Evolutionary conservation across 1,139 yeast genomes (phyloP).

Genomic region (Blastobotrys buckinghamii): DNA sequence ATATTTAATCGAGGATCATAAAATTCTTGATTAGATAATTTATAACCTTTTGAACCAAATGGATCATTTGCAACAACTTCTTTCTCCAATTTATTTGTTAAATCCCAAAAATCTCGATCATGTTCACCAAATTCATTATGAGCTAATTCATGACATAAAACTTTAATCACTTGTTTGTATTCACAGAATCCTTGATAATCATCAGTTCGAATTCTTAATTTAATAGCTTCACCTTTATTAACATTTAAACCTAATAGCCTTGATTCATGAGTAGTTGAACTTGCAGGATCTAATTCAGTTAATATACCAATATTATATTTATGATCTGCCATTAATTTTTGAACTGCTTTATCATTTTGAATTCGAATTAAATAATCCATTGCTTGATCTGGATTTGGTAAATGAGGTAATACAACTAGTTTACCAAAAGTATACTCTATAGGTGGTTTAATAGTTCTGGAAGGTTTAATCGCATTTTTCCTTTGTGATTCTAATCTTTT

Average conservation of each 20-base stretch:
- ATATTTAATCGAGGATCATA: slow-evolving; percentile 18
- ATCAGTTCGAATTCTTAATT: slow-evolving; percentile 37
- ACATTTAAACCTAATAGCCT: slow-evolving; percentile 34
- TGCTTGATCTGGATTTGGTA: slow-evolving; percentile 32
- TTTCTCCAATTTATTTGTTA: slow-evolving; percentile 31
- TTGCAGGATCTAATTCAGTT: slow-evolving; percentile 38
- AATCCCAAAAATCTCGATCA: slow-evolving; percentile 35
- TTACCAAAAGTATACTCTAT: slow-evolving; percentile 31
- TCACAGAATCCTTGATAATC: slow-evolving; percentile 36
- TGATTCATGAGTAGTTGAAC: slow-evolving; percentile 30
- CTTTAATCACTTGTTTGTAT: slow-evolving; percentile 33
- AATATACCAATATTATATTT: slow-evolving; percentile 34
- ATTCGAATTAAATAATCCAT: slow-evolving; percentile 29
- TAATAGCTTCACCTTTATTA: slow-evolving; percentile 35
- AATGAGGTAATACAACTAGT: slow-evolving; percentile 31
- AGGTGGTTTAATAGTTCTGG: slow-evolving; percentile 2
- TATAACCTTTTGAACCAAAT: slow-evolving; percentile 22
- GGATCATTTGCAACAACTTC: slow-evolving; percentile 35
- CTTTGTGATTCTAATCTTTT: slow-evolving; percentile 9
- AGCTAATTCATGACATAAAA: slow-evolving; percentile 38
- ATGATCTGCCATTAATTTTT: slow-evolving; percentile 34
- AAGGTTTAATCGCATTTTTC: slow-evolving; percentile 3
- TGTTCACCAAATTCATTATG: slow-evolving; percentile 37
- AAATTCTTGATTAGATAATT: slow-evolving; percentile 19
- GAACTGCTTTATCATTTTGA: slow-evolving; percentile 33